A percentile compares a stretch with the other conserved stretches of the same genome.
phyloP scores from a whole-genome alignment of 495 filamentous ascomycete genomes.

The Xylaria grammica region DNA sequence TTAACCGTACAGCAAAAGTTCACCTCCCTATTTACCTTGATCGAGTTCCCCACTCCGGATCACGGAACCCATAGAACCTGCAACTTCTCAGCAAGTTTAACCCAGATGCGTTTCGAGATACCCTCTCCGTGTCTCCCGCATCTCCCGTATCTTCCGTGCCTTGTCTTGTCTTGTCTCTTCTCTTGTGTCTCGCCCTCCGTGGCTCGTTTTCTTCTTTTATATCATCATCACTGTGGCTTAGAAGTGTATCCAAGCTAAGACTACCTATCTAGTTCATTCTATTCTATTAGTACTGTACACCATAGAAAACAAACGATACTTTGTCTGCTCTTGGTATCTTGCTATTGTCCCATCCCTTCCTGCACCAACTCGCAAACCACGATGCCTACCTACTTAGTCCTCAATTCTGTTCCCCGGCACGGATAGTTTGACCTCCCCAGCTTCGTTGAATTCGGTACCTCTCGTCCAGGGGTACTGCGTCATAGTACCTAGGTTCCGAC shows the following conservation, averaged over 20 bases:
- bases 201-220: not conserved
- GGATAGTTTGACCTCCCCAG: not conserved
- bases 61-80: not conserved
- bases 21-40: not conserved
- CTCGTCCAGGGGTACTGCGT: not conserved
- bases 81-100: not conserved
- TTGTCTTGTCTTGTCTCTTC: too few species aligned
- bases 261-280: not conserved
- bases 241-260: not conserved
- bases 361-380: not conserved
- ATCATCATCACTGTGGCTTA: not conserved
- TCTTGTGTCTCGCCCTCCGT: too few species aligned
- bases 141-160: too few species aligned
- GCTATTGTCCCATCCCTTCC: not conserved
- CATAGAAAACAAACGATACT: not conserved
- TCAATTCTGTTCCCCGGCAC: not conserved
- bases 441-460: not conserved
- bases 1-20: not conserved
- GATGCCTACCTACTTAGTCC: constrained; percentile 7
- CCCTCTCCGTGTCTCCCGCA: too few species aligned
- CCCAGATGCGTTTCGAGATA: not conserved
- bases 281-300: not conserved
- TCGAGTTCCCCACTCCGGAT: not conserved
- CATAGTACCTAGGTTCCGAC: not conserved
- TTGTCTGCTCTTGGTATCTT: not conserved